Conservation (phyloP, 2,329 filamentous ascomycete species). For the Dactylellina haptotyla region DNA sequence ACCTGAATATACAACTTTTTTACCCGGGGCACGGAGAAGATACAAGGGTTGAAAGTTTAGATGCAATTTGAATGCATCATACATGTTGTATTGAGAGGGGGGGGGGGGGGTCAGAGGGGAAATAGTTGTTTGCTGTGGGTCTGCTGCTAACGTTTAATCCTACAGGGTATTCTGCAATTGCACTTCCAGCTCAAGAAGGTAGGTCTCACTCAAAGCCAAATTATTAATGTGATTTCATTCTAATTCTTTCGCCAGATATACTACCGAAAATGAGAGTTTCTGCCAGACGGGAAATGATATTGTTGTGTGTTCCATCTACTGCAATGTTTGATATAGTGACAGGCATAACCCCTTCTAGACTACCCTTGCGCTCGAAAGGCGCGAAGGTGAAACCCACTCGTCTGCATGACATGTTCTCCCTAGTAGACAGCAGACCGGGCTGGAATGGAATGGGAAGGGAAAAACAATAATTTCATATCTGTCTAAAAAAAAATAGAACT, state of each 20-base stretch:
- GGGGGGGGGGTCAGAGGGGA: too few relatives aligned
- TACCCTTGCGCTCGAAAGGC: conserved; percentile 11
- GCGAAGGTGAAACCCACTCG: conserved; percentile 14
- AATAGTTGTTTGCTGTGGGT: too few relatives aligned
- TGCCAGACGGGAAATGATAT: too few relatives aligned
- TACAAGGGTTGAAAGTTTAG: background rate
- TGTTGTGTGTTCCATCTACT: conserved; percentile 2
- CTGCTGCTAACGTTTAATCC: conserved; percentile 16
- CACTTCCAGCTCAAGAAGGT: conserved; percentile 99
- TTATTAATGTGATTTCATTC: conserved; percentile 4
- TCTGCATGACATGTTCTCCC: background rate
- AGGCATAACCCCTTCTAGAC: conserved; percentile 28
- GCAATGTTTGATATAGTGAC: conserved; percentile 9
- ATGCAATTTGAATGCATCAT: conserved; percentile 17
- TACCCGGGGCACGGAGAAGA: conserved; percentile 1
- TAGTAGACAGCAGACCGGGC: background rate
- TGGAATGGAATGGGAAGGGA: background rate
- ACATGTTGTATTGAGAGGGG: conserved; percentile 8
- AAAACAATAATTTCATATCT: too few relatives aligned
- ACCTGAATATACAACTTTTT: conserved; percentile 3
- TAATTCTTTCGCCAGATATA: conserved; percentile 60
- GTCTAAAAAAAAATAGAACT: too few relatives aligned
- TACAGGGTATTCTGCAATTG: conserved; percentile 82
- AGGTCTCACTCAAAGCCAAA: conserved; percentile 56
- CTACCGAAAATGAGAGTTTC: conserved; percentile 61